A percentile compares a stretch with the other conserved stretches of the same genome.
These are phyloP conservation scores for Cryptomeria japonica DNA, from an alignment of 75 land plant genomes.

Conservation along the genomic window DNA sequence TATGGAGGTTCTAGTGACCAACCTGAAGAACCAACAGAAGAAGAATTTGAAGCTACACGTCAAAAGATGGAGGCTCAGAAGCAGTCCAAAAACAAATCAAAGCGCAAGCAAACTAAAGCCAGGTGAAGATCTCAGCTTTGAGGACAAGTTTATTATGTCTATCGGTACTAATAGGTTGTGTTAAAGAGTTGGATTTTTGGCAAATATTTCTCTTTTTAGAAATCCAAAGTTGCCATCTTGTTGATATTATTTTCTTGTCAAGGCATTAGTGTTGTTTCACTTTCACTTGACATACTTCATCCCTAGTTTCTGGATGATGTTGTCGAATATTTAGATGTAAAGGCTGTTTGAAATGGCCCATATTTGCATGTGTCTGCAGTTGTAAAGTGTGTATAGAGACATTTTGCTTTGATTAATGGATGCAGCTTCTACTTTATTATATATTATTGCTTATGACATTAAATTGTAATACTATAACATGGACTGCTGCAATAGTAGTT, in stretches of 20 bases:
- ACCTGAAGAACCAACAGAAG: constrained; percentile 65
- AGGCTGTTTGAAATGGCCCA: not conserved
- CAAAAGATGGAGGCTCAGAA: constrained; percentile 45
- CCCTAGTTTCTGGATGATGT: not conserved
- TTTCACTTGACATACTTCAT: not conserved
- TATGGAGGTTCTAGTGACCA: constrained; percentile 37
- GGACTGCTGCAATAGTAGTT: not conserved
- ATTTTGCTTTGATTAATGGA: not conserved
- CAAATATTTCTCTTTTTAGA: not conserved
- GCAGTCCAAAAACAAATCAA: constrained; percentile 1
- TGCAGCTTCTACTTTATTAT: not conserved
- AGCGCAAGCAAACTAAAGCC: not conserved
- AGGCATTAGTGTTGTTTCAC: not conserved
- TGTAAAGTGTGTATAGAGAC: not conserved
- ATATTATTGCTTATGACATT: not conserved
- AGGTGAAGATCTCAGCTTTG: not conserved
- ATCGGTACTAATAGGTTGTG: not conserved
- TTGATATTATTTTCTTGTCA: not conserved
- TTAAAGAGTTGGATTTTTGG: not conserved
- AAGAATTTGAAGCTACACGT: constrained; percentile 83
- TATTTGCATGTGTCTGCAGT: not conserved
- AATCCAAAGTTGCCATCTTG: not conserved
- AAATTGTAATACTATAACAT: not conserved
- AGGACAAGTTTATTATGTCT: not conserved
- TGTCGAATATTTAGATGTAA: not conserved